phyloP scores from a whole-genome alignment of 306 rosid genomes.

The Adenanthera pavonina region DNA sequence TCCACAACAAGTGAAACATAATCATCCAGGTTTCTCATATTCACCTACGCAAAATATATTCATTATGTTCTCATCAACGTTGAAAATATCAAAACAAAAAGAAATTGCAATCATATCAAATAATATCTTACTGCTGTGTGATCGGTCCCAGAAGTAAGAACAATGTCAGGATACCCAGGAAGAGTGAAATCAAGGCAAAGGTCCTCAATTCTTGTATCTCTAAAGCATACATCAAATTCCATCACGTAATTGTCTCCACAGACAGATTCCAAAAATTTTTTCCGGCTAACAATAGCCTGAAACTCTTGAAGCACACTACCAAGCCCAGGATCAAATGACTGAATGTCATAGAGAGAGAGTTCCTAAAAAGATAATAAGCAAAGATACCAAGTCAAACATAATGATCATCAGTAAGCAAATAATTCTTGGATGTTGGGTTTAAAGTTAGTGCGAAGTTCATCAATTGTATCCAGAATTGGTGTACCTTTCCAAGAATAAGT shows the following conservation, averaged over 20 bases:
- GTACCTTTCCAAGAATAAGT: conserved; percentile 90
- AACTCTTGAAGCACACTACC: conserved; percentile 83
- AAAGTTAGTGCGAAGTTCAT: conserved; percentile 33
- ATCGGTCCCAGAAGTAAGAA: conserved; percentile 63
- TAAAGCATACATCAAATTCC: conserved; percentile 53
- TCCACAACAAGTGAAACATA: conserved; percentile 73
- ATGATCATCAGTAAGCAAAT: conserved; percentile 20
- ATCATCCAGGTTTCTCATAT: conserved; percentile 71
- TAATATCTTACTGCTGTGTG: conserved; percentile 58
- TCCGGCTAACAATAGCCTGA: conserved; percentile 73
- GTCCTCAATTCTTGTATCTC: conserved; percentile 76
- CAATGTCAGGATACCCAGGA: conserved; percentile 88
- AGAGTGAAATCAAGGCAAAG: conserved; percentile 94
- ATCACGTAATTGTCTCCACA: conserved; percentile 47
- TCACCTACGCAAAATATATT: conserved; percentile 67
- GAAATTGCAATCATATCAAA: conserved; percentile 26
- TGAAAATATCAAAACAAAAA: conserved; percentile 29
- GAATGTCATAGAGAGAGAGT: conserved; percentile 80
- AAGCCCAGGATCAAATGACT: conserved; percentile 83
- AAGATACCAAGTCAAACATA: conserved; percentile 29
- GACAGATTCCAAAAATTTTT: conserved; percentile 52
- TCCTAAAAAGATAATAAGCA: conserved; percentile 55
- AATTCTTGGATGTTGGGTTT: conserved; percentile 26
- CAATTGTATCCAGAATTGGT: conserved; percentile 30
- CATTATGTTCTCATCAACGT: conserved; percentile 18